Evolutionary conservation across 1,284 basidiomycete genomes (phyloP).

Genomic region (Fomitopsis schrenkii): DNA sequence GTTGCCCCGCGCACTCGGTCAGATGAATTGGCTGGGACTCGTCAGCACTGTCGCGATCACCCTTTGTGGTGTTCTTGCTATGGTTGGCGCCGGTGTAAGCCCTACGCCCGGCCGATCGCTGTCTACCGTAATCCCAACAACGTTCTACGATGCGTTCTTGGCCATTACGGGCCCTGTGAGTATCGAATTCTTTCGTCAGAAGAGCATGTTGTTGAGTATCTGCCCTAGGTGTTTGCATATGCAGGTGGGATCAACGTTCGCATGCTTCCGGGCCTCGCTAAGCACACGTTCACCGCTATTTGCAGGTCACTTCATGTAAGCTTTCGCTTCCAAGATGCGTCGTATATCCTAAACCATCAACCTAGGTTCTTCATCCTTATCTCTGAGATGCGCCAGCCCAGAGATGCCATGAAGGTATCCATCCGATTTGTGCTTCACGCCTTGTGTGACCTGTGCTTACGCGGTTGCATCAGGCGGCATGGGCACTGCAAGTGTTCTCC

Average conservation of each 20-base stretch:
- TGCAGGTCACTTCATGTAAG: constrained; percentile 50
- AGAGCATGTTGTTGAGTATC: too few species aligned
- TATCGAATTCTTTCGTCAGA: background rate
- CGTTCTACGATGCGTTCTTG: constrained; percentile 47
- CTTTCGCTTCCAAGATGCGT: background rate
- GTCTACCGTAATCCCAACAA: constrained; percentile 34
- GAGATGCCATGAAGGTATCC: constrained; percentile 53
- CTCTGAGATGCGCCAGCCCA: constrained; percentile 48
- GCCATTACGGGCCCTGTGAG: constrained; percentile 50
- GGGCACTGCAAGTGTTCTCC: constrained; percentile 47
- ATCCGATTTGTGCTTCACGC: background rate
- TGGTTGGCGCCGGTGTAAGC: constrained; percentile 48
- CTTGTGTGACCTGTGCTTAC: background rate
- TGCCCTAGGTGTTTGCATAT: constrained; percentile 45
- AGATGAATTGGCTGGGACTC: constrained; percentile 42
- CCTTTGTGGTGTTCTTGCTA: constrained; percentile 41
- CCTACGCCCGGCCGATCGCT: constrained; percentile 41
- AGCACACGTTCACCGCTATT: background rate
- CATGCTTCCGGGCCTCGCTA: background rate
- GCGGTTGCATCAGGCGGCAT: constrained; percentile 36
- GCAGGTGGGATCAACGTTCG: constrained; percentile 33
- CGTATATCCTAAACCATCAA: background rate
- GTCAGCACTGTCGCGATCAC: constrained; percentile 39
- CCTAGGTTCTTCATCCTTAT: constrained; percentile 52
- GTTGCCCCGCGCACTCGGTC: constrained; percentile 44